Evolutionary conservation across 2,329 filamentous ascomycete species (phyloP), one percentile per base, ranked within the genome.

Genomic region (Talaromyces sp.): DNA sequence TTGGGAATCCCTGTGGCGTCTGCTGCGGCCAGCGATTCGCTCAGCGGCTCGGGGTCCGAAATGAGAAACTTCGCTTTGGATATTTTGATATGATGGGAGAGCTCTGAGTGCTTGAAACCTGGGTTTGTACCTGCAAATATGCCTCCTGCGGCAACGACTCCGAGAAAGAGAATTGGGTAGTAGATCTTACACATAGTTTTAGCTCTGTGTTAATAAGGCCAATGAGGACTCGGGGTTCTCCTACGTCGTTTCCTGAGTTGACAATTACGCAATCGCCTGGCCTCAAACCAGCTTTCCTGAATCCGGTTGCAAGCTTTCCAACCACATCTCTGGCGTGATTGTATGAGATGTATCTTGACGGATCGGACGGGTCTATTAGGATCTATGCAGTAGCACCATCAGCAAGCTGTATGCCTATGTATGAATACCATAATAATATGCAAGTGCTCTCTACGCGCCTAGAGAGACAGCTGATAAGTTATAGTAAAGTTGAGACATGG

Each of bases 71-170:
- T 78, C 1, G 76, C 73, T 28, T 78, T 65, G 2, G 82, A 79
- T 2, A 75, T 72, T 36, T 71, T 73, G 61, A 85, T 75, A 64
- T 83, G 81, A 63, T 84, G 81, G 3, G 71, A 67, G 3, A 85
- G 70, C 65, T 85, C 82, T 31, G 72, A 63, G 0, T 70, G 61
- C 2, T 78, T 83, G 67, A 81, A 82, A 2, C 74, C 70, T 8
- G 80, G 78, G 63, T 84, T 84, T 4, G 79, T 77, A 5, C 81
- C 82, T 2, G 80, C 79, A 68, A 78, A 83, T 47, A 80, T 68
- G 36, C 78, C 80, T 4, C 78, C 78, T 28, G 77, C 75, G 34
- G 78, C 80, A 54, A 83, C 76, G 60, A 82, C 79, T 18, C 78
- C 82, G 9, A 85, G 68, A 33, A 80, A 79, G 2, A 84, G 65